phyloP scores from a whole-genome alignment of 75 land plant species.

The Pinus albicaulis region DNA sequence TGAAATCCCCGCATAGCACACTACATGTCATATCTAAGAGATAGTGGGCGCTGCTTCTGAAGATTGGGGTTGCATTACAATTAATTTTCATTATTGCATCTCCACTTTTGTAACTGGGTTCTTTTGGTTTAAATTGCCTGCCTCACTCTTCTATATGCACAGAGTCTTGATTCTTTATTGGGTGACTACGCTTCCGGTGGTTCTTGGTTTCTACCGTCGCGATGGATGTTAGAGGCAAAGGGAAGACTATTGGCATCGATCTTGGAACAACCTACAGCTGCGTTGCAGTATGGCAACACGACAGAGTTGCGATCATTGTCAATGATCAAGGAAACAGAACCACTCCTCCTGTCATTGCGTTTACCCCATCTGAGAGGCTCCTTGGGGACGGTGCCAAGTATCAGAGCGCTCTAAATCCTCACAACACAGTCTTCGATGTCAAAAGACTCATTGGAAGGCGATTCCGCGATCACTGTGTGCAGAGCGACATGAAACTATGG shows the following conservation, averaged over 20 bases:
- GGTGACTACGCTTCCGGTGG: too few species aligned
- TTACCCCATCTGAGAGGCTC: conserved; percentile 1
- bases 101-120: too few species aligned
- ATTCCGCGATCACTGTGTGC: conserved; percentile 22
- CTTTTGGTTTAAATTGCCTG: too few species aligned
- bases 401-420: neutral
- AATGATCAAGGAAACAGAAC: conserved; percentile 22
- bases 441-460: conserved; percentile 30
- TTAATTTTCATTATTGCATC: too few species aligned
- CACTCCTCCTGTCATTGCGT: conserved; percentile 12
- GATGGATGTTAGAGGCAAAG: neutral
- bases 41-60: too few species aligned
- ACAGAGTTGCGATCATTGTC: conserved; percentile 4
- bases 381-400: conserved; percentile 7
- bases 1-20: too few species aligned
- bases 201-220: too few species aligned
- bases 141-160: too few species aligned
- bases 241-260: neutral
- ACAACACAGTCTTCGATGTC: conserved; percentile 13
- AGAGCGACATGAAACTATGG: conserved; percentile 21
- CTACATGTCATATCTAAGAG: too few species aligned
- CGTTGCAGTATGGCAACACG: conserved; percentile 7
- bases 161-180: too few species aligned
- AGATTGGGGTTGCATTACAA: too few species aligned
- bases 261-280: conserved; percentile 7